Evolutionary conservation across 2,329 filamentous ascomycete species (phyloP).

Genomic region (Clarireedia sp.): DNA sequence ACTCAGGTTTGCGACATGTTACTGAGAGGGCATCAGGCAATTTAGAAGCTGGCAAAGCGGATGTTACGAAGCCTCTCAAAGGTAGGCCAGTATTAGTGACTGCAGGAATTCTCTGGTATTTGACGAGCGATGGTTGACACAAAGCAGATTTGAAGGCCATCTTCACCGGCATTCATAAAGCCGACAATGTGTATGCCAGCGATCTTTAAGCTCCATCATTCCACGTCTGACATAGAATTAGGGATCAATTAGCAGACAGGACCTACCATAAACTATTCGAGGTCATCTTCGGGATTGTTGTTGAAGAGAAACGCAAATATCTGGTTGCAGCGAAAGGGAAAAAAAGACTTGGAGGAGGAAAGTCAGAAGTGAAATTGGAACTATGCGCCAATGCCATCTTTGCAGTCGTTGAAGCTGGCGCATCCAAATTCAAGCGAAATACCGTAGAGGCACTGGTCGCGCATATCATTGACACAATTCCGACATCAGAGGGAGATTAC

Average conservation of each 20-base stretch:
- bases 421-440: conserved; percentile 61
- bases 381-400: conserved; percentile 66
- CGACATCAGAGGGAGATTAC: conserved; percentile 51
- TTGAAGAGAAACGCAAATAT: conserved; percentile 59
- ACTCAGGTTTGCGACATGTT: neutral
- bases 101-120: neutral
- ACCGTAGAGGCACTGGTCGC: conserved; percentile 72
- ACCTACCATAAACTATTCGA: conserved; percentile 78
- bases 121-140: neutral
- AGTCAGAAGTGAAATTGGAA: conserved; percentile 38
- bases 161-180: conserved; percentile 23
- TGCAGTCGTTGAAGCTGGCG: conserved; percentile 60
- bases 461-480: conserved; percentile 71
- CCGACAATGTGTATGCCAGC: conserved; percentile 21
- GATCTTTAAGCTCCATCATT: neutral
- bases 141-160: conserved; percentile 24
- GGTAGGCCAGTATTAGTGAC: conserved; percentile 6
- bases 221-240: conserved; percentile 16
- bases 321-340: conserved; percentile 44
- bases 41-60: neutral
- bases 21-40: neutral
- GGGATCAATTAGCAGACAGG: conserved; percentile 55
- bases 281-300: conserved; percentile 61
- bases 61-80: conserved; percentile 9
- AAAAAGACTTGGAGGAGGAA: conserved; percentile 40